These are phyloP conservation scores for Calendula officinalis DNA, from an alignment of 129 eudicot genomes.

Conservation along the genomic window DNA sequence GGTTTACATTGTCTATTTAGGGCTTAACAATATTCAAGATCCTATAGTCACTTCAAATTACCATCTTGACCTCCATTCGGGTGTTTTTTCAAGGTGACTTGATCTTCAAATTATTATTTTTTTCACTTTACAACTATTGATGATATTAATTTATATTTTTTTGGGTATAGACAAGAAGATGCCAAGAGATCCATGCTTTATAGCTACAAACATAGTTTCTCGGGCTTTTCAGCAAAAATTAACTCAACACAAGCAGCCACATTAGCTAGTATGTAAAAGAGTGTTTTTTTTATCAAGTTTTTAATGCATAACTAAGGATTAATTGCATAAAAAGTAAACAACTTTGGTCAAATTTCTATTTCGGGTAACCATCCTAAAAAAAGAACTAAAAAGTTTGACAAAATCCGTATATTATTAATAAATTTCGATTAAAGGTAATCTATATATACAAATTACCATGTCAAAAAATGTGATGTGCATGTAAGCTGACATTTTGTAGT, in stretches of 20 bases:
- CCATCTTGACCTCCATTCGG: slow-evolving; percentile 55
- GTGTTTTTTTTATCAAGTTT: background rate
- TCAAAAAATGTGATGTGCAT: background rate
- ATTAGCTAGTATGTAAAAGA: slow-evolving; percentile 45
- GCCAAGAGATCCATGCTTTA: slow-evolving; percentile 59
- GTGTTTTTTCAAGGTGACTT: slow-evolving; percentile 52
- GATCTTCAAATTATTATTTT: too few species aligned
- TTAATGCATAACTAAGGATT: background rate
- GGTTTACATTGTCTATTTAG: slow-evolving; percentile 79
- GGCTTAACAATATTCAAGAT: slow-evolving; percentile 46
- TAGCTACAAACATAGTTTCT: slow-evolving; percentile 78
- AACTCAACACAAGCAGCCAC: slow-evolving; percentile 63
- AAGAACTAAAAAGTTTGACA: background rate
- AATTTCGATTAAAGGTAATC: too few species aligned
- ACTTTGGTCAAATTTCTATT: background rate
- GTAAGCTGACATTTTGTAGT: background rate
- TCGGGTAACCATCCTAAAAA: background rate
- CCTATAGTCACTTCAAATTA: slow-evolving; percentile 50
- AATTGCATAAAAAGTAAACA: background rate
- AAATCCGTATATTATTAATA: background rate
- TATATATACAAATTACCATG: too few species aligned
- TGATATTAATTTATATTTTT: background rate
- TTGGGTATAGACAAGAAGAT: slow-evolving; percentile 45
- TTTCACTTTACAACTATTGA: background rate
- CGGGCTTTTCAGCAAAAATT: slow-evolving; percentile 72